Percentiles rank a stretch among this genome's conserved stretches.
Evolutionary conservation across 306 rosid genomes (phyloP).

Genomic region (Potentilla sterilis): DNA sequence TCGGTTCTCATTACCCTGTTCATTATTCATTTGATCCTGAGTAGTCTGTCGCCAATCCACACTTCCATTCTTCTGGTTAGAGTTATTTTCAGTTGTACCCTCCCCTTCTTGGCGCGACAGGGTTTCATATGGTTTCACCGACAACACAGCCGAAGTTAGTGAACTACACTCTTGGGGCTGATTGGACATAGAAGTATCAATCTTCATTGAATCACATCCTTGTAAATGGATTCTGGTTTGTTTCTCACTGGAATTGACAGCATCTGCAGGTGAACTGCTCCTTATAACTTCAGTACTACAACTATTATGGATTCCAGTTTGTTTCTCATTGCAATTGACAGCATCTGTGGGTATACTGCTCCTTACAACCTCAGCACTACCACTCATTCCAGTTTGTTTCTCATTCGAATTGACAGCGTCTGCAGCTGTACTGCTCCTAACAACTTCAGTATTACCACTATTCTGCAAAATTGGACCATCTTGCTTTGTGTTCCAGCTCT

Average conservation of each 20-base stretch:
- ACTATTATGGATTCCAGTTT: constrained; percentile 30
- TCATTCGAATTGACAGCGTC: constrained; percentile 48
- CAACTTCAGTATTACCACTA: constrained; percentile 45
- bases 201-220: constrained; percentile 41
- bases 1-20: constrained; percentile 49
- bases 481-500: constrained; percentile 33
- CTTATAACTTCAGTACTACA: constrained; percentile 46
- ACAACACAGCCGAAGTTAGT: constrained; percentile 40
- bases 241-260: constrained; percentile 40
- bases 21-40: constrained; percentile 48
- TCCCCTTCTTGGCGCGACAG: constrained; percentile 37
- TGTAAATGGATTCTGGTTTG: constrained; percentile 36
- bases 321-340: constrained; percentile 41
- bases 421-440: constrained; percentile 39
- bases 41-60: constrained; percentile 38
- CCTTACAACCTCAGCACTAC: constrained; percentile 44
- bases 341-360: constrained; percentile 44
- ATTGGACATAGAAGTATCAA: constrained; percentile 29
- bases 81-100: constrained; percentile 31
- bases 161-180: constrained; percentile 41
- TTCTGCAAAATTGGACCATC: constrained; percentile 35
- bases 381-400: constrained; percentile 36
- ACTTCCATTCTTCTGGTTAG: constrained; percentile 43
- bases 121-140: constrained; percentile 34
- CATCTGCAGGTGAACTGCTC: constrained; percentile 44